phyloP scores from a whole-genome alignment of 768 basidiomycete species.

The Dioszegia aurantiaca region DNA sequence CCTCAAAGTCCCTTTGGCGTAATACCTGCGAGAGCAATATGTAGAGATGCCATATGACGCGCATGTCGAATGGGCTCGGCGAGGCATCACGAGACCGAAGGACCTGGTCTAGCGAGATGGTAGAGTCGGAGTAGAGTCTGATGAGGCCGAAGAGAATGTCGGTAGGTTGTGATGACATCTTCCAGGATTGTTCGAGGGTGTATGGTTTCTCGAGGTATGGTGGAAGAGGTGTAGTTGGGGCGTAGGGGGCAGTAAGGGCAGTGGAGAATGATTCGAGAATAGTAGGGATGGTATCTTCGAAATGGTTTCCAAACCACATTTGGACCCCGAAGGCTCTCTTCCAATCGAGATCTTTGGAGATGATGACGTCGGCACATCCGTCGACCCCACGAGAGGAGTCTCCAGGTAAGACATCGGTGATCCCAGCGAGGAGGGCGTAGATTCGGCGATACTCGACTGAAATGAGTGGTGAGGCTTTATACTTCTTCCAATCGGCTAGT shows the following conservation, averaged over 20 bases:
- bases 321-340: conserved; percentile 85
- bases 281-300: conserved; percentile 63
- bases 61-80: conserved; percentile 71
- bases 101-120: conserved; percentile 64
- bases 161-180: conserved; percentile 28
- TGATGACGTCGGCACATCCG: conserved; percentile 57
- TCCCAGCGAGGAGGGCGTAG: conserved; percentile 79
- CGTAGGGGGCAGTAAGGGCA: conserved; percentile 53
- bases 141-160: conserved; percentile 83
- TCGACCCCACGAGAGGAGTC: conserved; percentile 60
- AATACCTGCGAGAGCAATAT: conserved; percentile 79
- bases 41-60: conserved; percentile 89
- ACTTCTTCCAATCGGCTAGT: conserved; percentile 75
- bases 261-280: conserved; percentile 63
- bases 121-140: conserved; percentile 68
- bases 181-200: conserved; percentile 18
- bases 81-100: conserved; percentile 73
- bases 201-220: conserved; percentile 38
- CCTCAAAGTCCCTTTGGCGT: conserved; percentile 80
- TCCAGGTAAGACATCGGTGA: conserved; percentile 60
- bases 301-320: conserved; percentile 77
- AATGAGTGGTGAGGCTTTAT: conserved; percentile 69
- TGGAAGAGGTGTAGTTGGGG: conserved; percentile 48
- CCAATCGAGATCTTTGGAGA: conserved; percentile 82
- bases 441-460: conserved; percentile 68